Evolutionary conservation across 805 yeast species (phyloP), one percentile per base, ranked within the genome.

Genomic region (Yarrowia bubula): DNA sequence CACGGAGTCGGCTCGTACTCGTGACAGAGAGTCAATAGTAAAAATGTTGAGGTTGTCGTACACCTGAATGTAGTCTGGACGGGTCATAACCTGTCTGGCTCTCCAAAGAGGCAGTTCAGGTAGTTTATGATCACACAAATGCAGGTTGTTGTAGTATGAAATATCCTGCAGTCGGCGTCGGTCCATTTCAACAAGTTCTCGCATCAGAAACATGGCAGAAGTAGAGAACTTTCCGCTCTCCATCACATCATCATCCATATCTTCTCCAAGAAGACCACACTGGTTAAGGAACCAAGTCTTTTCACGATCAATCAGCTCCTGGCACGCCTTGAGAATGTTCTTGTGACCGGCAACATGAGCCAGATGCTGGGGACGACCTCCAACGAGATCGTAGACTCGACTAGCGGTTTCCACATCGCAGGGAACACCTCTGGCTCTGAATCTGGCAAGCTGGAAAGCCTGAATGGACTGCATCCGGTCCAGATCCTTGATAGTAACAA

Each of bases 201-300:
- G 78, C 83, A 88, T 86, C 64, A 89, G 76, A 6, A 86, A 75
- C 92, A 89, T 87, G 14, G 93, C 92, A 46, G 88, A 80, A 8
- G 86, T 78, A 1, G 91, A 80, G 70, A 89, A 89, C 73, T 89
- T 89, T 5, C 96, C 96, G 68, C 83, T 80, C 68, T 88, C 92
- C 89, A 89, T 88, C 7, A 90, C 96, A 75, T 90, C 96, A 71
- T 90, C 96, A 71, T 90, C 96, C 96, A 90, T 89, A 17, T 80
- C 84, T 68, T 80, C 81, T 1, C 96, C 96, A 9, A 90, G 75
- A 13, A 90, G 76, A 0, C 91, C 95, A 75, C 96, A 89, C 70
- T 89, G 90, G 71, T 88, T 90, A 68, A 90, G 78, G 68, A 89
- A 87, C 96, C 96, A 90, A 0, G 92, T 88, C 72, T 88, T 88